Base-by-base conservation (phyloP, 179 eudicot species). In the Spinacia oleracea region DNA sequence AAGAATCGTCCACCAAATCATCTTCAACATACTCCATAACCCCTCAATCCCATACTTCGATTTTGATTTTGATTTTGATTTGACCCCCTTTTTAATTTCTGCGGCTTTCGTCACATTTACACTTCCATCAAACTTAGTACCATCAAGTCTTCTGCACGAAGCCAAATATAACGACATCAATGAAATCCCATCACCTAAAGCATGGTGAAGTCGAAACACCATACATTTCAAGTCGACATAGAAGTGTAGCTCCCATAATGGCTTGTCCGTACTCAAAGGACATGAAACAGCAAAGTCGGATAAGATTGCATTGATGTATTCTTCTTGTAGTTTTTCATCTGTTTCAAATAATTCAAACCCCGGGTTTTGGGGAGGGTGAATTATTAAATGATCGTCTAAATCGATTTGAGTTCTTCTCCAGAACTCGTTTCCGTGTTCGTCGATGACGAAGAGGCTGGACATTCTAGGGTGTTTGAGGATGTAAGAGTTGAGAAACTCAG, bases 381-480 rank as follows among this genome's bases (percentile, higher is more conserved):
- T 43, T 53, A 80, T 73, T 6, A 84, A 27, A 74, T 84, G 86
- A 69, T 84, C 82, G 14, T 84, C 86, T 16, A 84, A n/a, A 70
- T 72, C 77, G 12, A 87, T 48, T 0, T 29, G 83, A 78, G 79
- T 80, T 79, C 25, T 70, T 68, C 51, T 73, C 78, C 74, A 79
- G 72, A 1, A 70, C 29, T 87, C 87, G 50, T 82, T 80, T 29
- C 90, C 90, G n/a, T 51, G 35, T 11, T 50, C 56, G 81, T 86
- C 84, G 0, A 50, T 45, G 46, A 90, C 81, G 53, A 89, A 42
- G 8, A 92, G 81, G 86, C 93, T 89, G 75, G 85, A 78, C 83
- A 91, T 91, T 31, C 95, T 83, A 4, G 97, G 97, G 83, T 85
- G 95, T 6, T 82, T 80, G 59, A 85, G 9, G 80, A 89, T 67